Percentiles rank a stretch among this genome's conserved stretches.
These are phyloP conservation scores for Cercospora sojina DNA, from an alignment of 2,329 filamentous ascomycete species.

Conservation along the genomic window DNA sequence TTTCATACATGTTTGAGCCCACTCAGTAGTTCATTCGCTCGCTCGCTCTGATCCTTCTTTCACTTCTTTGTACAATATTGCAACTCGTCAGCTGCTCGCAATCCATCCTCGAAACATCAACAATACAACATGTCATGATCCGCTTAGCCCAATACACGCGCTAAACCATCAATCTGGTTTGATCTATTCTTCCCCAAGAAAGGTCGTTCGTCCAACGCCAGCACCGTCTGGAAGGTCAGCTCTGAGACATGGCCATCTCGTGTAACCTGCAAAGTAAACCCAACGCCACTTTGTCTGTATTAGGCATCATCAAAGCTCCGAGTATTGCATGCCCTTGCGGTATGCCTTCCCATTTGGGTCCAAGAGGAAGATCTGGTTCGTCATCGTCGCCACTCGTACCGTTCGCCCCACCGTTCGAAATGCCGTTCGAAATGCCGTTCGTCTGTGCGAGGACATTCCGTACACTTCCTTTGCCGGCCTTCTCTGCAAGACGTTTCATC, in stretches of 20 bases:
- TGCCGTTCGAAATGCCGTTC: constrained; percentile 12
- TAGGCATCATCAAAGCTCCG: constrained; percentile 47
- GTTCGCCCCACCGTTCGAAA: constrained; percentile 22
- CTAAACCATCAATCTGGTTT: background rate
- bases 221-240: constrained; percentile 1
- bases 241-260: constrained; percentile 37
- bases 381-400: constrained; percentile 30
- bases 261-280: constrained; percentile 42
- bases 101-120: constrained; percentile 4
- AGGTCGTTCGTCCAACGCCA: constrained; percentile 4
- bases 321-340: constrained; percentile 50
- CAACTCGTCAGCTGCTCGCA: background rate
- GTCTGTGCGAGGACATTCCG: constrained; percentile 19
- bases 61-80: background rate
- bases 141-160: background rate
- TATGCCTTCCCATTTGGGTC: constrained; percentile 45
- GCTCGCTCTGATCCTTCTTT: background rate
- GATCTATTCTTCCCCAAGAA: constrained; percentile 1
- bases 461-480: constrained; percentile 36
- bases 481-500: constrained; percentile 49
- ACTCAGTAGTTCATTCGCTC: background rate
- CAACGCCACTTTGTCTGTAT: constrained; percentile 46
- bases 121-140: constrained; percentile 8
- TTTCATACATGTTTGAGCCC: background rate
- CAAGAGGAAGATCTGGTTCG: constrained; percentile 15